Evolutionary conservation across 2,329 filamentous ascomycete species (phyloP), one percentile per base, ranked within the genome.

Genomic region (Phoma herbarum): DNA sequence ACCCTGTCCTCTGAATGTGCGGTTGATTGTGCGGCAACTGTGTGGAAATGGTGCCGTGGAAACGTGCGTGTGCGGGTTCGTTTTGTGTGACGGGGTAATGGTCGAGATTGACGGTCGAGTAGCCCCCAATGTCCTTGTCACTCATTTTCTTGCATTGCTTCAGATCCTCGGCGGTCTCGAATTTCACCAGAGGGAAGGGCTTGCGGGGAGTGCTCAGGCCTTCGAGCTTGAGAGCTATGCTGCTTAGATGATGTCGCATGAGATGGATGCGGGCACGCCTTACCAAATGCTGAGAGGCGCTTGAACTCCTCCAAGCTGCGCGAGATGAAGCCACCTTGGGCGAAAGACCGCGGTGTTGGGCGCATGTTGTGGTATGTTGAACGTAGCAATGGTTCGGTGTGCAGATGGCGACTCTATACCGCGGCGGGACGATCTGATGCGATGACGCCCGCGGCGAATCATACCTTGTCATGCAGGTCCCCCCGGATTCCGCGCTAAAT

Each of bases 31-130:
- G 79, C 0, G 95, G 95, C 1, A 99, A 85, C 56, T 91, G 87
- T 12, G 90, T 96, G 2, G 92, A 97, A 73, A 99, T 98, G 56
- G 77, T 86, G 64, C 95, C 95, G 79, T 93, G 88, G 80, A 98
- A 99, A 60, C 90, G 86, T 18, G 88, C 88, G 78, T 96, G 91
- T 28, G 87, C 81, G 20, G 86, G 85, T 44, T 84, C 80, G 3
- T 77, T 78, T n/a, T 79, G 68, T 12, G 72, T 69, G 37, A 66
- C 69, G 11, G 75, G 79, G 39, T 88, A 80, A 74, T 87, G 88
- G 68, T 93, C 90, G 60, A 98, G 82, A 43, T 86, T 80, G 41
- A 88, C 90, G 18, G 85, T 86, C 31, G 93, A 97, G 80, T 87
- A 93, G 58, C 94, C 95, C 62, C 94, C 94, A 23, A 96, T 92